Percentiles rank a stretch among this genome's conserved stretches.
phyloP scores from a whole-genome alignment of 306 rosid genomes.

The Calophaca sinica region DNA sequence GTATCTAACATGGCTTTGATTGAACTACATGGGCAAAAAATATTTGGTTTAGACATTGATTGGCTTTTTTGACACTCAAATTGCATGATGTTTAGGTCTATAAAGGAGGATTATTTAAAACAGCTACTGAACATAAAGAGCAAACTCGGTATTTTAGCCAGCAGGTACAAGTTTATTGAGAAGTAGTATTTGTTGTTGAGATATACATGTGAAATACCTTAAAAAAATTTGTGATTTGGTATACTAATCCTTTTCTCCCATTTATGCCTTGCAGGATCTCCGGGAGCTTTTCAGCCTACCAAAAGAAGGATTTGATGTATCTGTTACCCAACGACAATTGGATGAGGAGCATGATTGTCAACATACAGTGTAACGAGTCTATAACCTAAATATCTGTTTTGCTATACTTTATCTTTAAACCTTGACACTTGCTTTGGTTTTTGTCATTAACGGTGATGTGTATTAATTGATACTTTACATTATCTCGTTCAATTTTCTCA shows the following conservation, averaged over 20 bases:
- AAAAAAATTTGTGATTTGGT: background rate
- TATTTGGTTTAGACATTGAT: background rate
- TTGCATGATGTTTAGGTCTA: slow-evolving; percentile 60
- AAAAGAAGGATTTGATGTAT: slow-evolving; percentile 87
- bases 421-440: background rate
- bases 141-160: slow-evolving; percentile 93
- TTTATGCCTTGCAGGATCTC: slow-evolving; percentile 71
- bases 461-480: slow-evolving; percentile 13
- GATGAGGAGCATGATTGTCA: slow-evolving; percentile 82
- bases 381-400: slow-evolving; percentile 4
- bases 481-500: slow-evolving; percentile 9
- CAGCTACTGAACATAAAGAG: slow-evolving; percentile 94
- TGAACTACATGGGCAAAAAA: slow-evolving; percentile 14
- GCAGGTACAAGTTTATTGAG: slow-evolving; percentile 63
- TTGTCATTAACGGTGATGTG: background rate
- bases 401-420: background rate
- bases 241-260: slow-evolving; percentile 28
- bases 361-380: slow-evolving; percentile 63
- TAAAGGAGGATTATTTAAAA: slow-evolving; percentile 90
- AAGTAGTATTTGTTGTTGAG: slow-evolving; percentile 12
- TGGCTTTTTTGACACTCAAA: slow-evolving; percentile 30
- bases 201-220: slow-evolving; percentile 3
- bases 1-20: slow-evolving; percentile 3
- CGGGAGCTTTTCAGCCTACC: slow-evolving; percentile 92
- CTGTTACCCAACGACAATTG: slow-evolving; percentile 87